These are phyloP conservation scores for Paraconiothyrium sp. DNA, from an alignment of 2,329 filamentous ascomycete species.

Conservation along the genomic window DNA sequence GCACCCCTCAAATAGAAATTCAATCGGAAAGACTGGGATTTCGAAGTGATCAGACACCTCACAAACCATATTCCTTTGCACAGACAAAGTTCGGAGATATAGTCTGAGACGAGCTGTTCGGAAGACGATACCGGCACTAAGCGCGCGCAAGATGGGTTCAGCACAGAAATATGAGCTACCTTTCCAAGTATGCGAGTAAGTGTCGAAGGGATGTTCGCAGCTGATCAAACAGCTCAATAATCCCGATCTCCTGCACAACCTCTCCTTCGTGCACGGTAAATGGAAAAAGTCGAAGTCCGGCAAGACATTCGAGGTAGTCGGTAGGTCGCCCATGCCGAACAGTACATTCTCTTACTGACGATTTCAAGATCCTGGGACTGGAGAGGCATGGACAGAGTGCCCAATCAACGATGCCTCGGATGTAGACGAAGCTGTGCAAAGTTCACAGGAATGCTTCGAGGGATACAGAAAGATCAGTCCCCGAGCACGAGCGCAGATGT, in stretches of 20 bases:
- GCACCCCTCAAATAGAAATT: not conserved
- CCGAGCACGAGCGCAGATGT: constrained; percentile 67
- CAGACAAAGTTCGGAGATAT: not conserved
- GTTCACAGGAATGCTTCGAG: constrained; percentile 69
- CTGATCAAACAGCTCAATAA: constrained; percentile 59
- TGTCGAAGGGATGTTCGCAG: not conserved
- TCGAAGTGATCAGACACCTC: not conserved
- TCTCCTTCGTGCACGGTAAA: constrained; percentile 64
- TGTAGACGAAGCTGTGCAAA: constrained; percentile 68
- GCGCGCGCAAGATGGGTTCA: constrained; percentile 30
- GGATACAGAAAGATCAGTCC: constrained; percentile 69
- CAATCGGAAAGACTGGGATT: not conserved
- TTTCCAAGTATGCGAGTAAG: constrained; percentile 51
- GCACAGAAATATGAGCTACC: constrained; percentile 49
- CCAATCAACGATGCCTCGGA: constrained; percentile 64
- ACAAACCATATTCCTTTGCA: not conserved
- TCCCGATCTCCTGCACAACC: constrained; percentile 62
- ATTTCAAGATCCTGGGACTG: constrained; percentile 59
- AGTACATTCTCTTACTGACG: constrained; percentile 19
- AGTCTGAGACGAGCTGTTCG: not conserved
- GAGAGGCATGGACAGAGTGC: constrained; percentile 59
- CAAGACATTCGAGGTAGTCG: constrained; percentile 66
- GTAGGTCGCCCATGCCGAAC: constrained; percentile 39
- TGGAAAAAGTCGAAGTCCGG: constrained; percentile 66
- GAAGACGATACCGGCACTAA: not conserved